Conservation (phyloP, 2,329 filamentous ascomycete species). For the Colletotrichum lentis region DNA sequence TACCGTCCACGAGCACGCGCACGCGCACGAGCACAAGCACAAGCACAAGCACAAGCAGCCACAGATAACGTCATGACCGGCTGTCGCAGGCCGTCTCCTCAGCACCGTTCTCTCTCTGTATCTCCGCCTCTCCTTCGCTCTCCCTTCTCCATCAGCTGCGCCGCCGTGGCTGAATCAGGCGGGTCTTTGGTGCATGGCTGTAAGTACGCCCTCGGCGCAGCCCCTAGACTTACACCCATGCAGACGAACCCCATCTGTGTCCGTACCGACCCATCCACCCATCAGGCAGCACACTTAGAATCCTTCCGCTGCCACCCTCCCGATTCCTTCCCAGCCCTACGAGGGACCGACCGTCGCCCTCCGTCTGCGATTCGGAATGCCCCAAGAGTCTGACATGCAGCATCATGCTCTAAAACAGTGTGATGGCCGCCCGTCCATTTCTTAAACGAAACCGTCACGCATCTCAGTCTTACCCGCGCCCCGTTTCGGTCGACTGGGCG, state of each 20-base stretch:
- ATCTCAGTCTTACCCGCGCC: slow-evolving; percentile 5
- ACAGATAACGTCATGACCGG: slow-evolving; percentile 15
- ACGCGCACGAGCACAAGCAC: background rate
- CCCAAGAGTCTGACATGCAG: slow-evolving; percentile 36
- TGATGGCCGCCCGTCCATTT: slow-evolving; percentile 19
- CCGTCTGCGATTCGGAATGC: slow-evolving; percentile 14
- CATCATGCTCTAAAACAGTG: slow-evolving; percentile 32
- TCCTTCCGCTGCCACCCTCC: slow-evolving; percentile 37
- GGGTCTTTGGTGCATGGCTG: background rate
- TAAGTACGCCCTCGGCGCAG: background rate
- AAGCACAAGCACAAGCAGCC: background rate
- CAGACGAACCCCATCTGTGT: background rate
- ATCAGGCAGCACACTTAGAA: slow-evolving; percentile 27
- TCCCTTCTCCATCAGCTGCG: background rate
- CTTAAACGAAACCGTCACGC: slow-evolving; percentile 21
- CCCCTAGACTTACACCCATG: slow-evolving; percentile 22
- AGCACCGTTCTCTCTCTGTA: background rate
- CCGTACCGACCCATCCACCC: background rate
- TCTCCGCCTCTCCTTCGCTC: background rate
- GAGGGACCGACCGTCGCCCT: slow-evolving; percentile 24
- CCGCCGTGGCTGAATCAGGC: slow-evolving; percentile 19
- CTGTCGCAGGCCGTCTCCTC: background rate
- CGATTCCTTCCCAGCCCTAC: slow-evolving; percentile 36
- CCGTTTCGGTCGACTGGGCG: background rate
- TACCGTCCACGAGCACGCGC: background rate